Evolutionary conservation across 306 rosid genomes (phyloP), one percentile per base, ranked within the genome.

Genomic region (Cotoneaster glaucophyllus): DNA sequence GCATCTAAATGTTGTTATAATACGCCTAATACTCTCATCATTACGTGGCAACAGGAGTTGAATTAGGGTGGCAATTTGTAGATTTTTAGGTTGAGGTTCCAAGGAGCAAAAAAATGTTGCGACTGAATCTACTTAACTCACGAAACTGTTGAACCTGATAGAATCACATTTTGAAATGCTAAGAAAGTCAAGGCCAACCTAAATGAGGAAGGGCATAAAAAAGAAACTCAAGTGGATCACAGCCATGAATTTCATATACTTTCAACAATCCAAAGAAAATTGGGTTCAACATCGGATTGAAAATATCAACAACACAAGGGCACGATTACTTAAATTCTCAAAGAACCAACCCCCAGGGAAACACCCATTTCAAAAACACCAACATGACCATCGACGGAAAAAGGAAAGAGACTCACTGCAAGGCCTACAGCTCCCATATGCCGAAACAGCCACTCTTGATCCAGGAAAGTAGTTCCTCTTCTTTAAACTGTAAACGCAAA

Each of bases 1-100:
- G 78, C 73, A 67, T 67, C 22, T 28, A 64, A 22, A 79, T 52
- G 24, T 57, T 78, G 48, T 62, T 41, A 62, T 66, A 32, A 17
- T 43, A 66, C 32, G 67, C 56, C 24, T 34, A 31, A 31, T 65
- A 50, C 54, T 22, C 72, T 34, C 15, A 59, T 61, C 52, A 54
- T 73, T 65, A 67, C 21, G 67, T 58, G 39, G 39, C 76, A 73
- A 64, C 41, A 50, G 19, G 71, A 67, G 69, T 82, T 43, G 70
- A 66, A 25, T 9, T 9, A 21, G 22, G 21, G 11, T 31, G 19
- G 11, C 70, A 71, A 14, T 21, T 13, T 50, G 5, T 37, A 71
- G 59, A 48, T n/a, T 71, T 11, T 56, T 71, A 10, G 11, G 26
- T 52, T 32, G 14, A 29, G n/a, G 32, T 18, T 29, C 5, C 28